Evolutionary conservation across 2,329 filamentous ascomycete genomes (phyloP).

Genomic region (Elsinoe batatas): DNA sequence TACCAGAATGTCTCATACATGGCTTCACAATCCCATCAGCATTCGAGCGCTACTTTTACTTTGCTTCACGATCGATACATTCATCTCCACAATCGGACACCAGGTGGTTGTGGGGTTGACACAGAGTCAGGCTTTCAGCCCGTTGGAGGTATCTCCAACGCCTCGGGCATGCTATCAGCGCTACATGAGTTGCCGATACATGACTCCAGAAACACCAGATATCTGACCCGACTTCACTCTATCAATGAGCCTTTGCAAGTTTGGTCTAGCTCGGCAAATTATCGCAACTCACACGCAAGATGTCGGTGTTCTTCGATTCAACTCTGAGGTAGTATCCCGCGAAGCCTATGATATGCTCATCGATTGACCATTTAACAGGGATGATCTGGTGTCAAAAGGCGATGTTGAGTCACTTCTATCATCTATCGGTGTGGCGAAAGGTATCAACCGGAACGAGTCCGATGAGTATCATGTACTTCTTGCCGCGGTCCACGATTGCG

Average conservation of each 20-base stretch:
- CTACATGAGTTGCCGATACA: neutral
- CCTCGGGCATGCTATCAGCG: neutral
- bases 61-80: no score
- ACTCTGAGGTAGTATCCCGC: neutral
- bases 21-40: neutral
- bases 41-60: no score
- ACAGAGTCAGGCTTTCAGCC: no score
- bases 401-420: neutral
- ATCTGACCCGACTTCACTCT: neutral
- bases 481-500: conserved; percentile 44
- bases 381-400: neutral
- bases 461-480: conserved; percentile 40
- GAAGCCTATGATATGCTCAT: neutral
- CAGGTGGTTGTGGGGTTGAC: no score
- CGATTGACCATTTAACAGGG: neutral
- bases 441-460: neutral
- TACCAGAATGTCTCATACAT: neutral
- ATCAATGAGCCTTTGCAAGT: neutral
- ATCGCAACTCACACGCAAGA: neutral
- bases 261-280: no score
- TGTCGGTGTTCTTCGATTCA: conserved; percentile 3
- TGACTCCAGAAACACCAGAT: neutral
- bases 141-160: neutral
- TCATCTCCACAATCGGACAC: no score
- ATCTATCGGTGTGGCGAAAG: neutral